Evolutionary conservation across 208 protist genomes (phyloP).

Genomic region (Phytomonas serpens): DNA sequence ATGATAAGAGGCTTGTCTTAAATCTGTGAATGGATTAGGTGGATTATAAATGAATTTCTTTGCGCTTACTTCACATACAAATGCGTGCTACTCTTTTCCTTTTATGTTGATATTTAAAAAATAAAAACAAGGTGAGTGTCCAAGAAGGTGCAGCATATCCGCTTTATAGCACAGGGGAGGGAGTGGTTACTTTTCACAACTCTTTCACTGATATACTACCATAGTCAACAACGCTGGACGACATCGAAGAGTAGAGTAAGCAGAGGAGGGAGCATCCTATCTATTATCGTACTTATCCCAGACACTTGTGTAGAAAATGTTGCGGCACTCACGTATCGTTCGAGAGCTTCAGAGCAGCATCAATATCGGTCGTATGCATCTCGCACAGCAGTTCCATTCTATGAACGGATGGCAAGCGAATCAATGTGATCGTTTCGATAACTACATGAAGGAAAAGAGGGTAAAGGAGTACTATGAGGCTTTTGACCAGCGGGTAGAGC

Average conservation of each 20-base stretch:
- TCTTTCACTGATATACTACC: neutral
- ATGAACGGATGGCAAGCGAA: conserved; percentile 74
- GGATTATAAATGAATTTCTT: neutral
- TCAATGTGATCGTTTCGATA: conserved; percentile 59
- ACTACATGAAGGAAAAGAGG: conserved; percentile 63
- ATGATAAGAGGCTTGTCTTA: neutral
- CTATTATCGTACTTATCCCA: neutral
- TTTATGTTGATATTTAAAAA: neutral
- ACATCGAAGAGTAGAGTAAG: neutral
- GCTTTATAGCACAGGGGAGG: neutral
- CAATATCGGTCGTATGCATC: conserved; percentile 44
- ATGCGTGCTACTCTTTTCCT: neutral
- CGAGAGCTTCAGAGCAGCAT: conserved; percentile 45
- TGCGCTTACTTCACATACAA: neutral
- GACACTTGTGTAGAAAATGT: neutral
- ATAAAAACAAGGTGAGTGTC: neutral
- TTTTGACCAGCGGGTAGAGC: conserved; percentile 85
- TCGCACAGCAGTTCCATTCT: conserved; percentile 70
- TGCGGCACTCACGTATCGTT: neutral
- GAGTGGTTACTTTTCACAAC: neutral
- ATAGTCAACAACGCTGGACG: neutral
- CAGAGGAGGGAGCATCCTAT: neutral
- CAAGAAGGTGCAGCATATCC: neutral
- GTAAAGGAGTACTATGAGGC: conserved; percentile 57
- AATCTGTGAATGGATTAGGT: neutral